Conservation (phyloP, 2,329 filamentous ascomycete species). For the Botryotinia convoluta region DNA sequence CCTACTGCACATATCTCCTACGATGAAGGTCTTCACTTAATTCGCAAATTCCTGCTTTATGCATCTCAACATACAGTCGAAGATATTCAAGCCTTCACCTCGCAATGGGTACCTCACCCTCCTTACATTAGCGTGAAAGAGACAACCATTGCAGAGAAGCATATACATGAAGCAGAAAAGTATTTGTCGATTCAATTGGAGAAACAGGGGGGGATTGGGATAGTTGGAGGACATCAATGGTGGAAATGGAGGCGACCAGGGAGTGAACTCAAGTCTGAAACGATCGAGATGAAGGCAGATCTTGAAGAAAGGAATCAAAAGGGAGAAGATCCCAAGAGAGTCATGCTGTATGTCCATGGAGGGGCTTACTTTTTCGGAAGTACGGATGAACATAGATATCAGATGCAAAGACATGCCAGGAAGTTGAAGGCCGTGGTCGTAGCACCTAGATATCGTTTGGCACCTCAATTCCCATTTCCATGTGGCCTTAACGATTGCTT, state of each 20-base stretch:
- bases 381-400: conserved; percentile 95
- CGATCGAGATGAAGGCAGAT: conserved; percentile 93
- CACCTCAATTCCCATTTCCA: conserved; percentile 93
- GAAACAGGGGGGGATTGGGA: conserved; percentile 68
- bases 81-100: conserved; percentile 86
- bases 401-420: conserved; percentile 91
- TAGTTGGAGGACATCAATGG: conserved; percentile 80
- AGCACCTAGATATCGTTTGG: conserved; percentile 70
- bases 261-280: conserved; percentile 73
- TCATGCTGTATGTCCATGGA: conserved; percentile 93
- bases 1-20: conserved; percentile 91
- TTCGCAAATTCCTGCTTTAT: conserved; percentile 81
- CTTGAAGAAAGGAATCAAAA: conserved; percentile 67
- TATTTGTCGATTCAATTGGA: conserved; percentile 74
- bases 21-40: conserved; percentile 84
- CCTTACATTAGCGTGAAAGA: conserved; percentile 81
- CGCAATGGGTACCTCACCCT: conserved; percentile 87
- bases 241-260: conserved; percentile 80
- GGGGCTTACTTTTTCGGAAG: conserved; percentile 96
- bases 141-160: conserved; percentile 60
- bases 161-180: conserved; percentile 63
- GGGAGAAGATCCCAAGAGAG: conserved; percentile 60
- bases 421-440: conserved; percentile 42
- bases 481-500: conserved; percentile 89
- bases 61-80: conserved; percentile 89